Evolutionary conservation across 2,329 filamentous ascomycete species (phyloP), one percentile per base, ranked within the genome.

Genomic region (Diaporthe caulivora): DNA sequence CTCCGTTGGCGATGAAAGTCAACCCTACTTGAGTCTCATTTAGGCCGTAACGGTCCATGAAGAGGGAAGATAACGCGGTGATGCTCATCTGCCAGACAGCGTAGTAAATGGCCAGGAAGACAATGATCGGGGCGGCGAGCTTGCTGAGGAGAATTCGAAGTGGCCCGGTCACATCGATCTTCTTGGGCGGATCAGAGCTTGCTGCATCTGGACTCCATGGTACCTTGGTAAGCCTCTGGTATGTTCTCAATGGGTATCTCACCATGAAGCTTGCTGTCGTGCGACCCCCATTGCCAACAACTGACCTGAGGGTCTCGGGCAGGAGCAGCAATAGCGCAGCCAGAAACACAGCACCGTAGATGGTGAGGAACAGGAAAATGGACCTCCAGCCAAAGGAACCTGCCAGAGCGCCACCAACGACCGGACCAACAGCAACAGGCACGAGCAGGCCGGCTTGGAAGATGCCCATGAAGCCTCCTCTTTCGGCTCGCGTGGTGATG

Each of bases 91-190:
- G 88, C 78, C 88, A 88, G 9, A 86, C 86, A 0, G 86, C 84
- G 73, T 87, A 88, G 7, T 87, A 81, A 6, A 89, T 77, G 55
- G 82, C 83, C 64, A 82, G 83, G 54, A 83, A 84, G 21, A 82
- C 77, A 17, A 89, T 83, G 1, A 90, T 80, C 13, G 88, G 76
- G 1, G 82, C 84, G 57, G 98, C 89, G 82, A 98, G 94, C 79
- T 95, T 94, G 85, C 97, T 97, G 77, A 91, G 87, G 74, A 95
- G 89, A 0, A 97, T 95, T 78, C 91, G 91, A 75, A 98, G 86
- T 82, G 98, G 97, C 83, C 98, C 95, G 74, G 97, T 90, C 82
- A 98, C 96, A 80, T 94, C 95, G 55, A 75, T 24, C 9, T 71
- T 42, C 40, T 67, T 72, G 17, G 49, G 21, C 1, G 40, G 69